Conservation (phyloP, 164 flowering plant genomes). For the Vitis cinerea region DNA sequence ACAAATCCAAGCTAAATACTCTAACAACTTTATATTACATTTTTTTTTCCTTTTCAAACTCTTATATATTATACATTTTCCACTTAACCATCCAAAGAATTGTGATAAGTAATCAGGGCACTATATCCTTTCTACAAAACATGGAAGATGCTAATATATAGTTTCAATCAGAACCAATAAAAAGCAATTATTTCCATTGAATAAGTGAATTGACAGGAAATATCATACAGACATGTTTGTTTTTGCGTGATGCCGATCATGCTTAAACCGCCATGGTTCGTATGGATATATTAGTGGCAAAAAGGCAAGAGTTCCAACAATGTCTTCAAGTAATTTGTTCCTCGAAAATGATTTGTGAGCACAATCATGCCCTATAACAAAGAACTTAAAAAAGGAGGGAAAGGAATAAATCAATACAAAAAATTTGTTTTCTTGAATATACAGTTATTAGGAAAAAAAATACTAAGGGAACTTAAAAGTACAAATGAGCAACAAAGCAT, state of each 20-base stretch:
- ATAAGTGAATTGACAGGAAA: slow-evolving; percentile 1
- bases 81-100: too few species aligned
- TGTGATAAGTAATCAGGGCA: too few species aligned
- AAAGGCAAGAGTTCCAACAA: slow-evolving; percentile 93
- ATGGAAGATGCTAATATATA: too few species aligned
- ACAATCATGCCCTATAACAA: slow-evolving; percentile 98
- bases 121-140: too few species aligned
- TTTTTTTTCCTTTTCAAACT: too few species aligned
- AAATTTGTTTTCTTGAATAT: background rate
- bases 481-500: background rate
- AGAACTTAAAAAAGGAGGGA: slow-evolving; percentile 49
- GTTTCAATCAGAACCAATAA: background rate
- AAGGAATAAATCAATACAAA: slow-evolving; percentile 6
- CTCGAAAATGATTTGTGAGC: slow-evolving; percentile 94
- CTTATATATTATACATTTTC: too few species aligned
- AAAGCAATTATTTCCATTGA: background rate
- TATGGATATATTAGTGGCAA: slow-evolving; percentile 95
- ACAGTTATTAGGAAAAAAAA: background rate
- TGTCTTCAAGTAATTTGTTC: slow-evolving; percentile 91
- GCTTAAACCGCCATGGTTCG: slow-evolving; percentile 98
- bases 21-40: too few species aligned
- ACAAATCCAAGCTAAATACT: too few species aligned
- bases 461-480: background rate
- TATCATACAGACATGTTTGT: slow-evolving; percentile 74
- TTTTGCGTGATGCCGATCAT: slow-evolving; percentile 92